Evolutionary conservation across 2,329 filamentous ascomycete genomes (phyloP), one percentile per base, ranked within the genome.

Genomic region (Huntiella omanensis): DNA sequence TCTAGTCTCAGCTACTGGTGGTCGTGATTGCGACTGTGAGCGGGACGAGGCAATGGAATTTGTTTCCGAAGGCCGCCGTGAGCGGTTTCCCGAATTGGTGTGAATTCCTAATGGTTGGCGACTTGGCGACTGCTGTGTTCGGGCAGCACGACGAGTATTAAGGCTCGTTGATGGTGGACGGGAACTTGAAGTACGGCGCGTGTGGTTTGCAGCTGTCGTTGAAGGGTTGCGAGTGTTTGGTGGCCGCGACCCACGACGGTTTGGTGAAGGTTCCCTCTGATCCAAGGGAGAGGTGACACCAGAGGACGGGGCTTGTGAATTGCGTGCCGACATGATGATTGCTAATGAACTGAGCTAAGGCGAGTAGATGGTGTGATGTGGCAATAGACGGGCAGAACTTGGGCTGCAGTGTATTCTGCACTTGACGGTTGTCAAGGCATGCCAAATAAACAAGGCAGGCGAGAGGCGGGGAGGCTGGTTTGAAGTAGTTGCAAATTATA

Each of bases 101-200:
- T 32, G 37, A 32, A 37, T 32, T 41, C 19, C 41, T 42, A 38
- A 34, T 32, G 33, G 70, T 48, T 65, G 63, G 22, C 53, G 61
- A 66, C 47, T 60, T 59, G 41, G 62, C 59, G 45, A 79, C 71
- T 47, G 70, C 66, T 15, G 79, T 77, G 54, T 76, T 83, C 49
- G 69, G 63, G 47, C 83, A 78, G 51, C 76, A 35, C 43, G 47
- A 13, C 69, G 46, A 64, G 57, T 58, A 32, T 22, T 16, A 12
- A 44, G 33, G 22, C 41, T 44, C 19, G 34, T 34, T 16, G 43
- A 43, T 12, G 38, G 39, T 12, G 43, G 33, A 7, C 33, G 8
- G 8, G 35, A 44, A 13, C 34, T 41, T 34, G 43, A 83, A 58
- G 73, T 76, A 59, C 77, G 80, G 55, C 77, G 74, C 49, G 78